Evolutionary conservation across 139 green algal genomes (phyloP).

Genomic region (Limnomonas spitsbergensis): DNA sequence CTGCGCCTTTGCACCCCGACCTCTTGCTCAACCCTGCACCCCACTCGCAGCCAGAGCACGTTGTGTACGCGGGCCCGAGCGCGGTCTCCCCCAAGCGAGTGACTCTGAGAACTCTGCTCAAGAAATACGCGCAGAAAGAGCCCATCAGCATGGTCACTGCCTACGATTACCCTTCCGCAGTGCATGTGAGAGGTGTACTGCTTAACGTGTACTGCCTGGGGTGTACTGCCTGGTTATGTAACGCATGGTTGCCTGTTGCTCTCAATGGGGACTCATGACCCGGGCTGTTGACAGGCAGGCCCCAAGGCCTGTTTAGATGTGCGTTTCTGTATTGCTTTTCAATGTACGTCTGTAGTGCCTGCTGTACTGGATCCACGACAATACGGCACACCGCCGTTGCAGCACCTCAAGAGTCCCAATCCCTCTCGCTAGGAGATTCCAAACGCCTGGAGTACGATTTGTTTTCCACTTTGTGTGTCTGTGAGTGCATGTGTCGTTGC

Average conservation of each 20-base stretch:
- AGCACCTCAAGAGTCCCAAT: too few relatives aligned
- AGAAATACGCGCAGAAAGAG: conserved; percentile 76
- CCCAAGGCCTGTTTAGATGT: neutral
- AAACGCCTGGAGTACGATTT: too few relatives aligned
- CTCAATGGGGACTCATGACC: neutral
- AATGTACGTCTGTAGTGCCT: too few relatives aligned
- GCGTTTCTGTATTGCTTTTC: too few relatives aligned
- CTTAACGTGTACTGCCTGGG: neutral
- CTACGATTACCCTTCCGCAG: conserved; percentile 98
- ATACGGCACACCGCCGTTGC: too few relatives aligned
- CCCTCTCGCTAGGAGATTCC: too few relatives aligned
- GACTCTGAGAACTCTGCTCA: conserved; percentile 76
- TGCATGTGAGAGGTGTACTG: conserved; percentile 78
- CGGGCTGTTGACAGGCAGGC: neutral
- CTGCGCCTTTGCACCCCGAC: too few relatives aligned
- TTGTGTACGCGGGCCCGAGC: conserved; percentile 63
- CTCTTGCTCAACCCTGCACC: too few relatives aligned
- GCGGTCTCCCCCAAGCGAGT: conserved; percentile 53
- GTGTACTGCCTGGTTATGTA: neutral
- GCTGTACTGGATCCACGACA: too few relatives aligned
- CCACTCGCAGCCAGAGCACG: conserved; percentile 47
- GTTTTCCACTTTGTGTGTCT: too few relatives aligned
- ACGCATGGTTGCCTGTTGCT: too few relatives aligned
- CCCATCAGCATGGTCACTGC: conserved; percentile 93
- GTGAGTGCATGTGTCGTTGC: too few relatives aligned